Conservation (phyloP, 2,329 filamentous ascomycete species). For the Hirsutella rhossiliensis region DNA sequence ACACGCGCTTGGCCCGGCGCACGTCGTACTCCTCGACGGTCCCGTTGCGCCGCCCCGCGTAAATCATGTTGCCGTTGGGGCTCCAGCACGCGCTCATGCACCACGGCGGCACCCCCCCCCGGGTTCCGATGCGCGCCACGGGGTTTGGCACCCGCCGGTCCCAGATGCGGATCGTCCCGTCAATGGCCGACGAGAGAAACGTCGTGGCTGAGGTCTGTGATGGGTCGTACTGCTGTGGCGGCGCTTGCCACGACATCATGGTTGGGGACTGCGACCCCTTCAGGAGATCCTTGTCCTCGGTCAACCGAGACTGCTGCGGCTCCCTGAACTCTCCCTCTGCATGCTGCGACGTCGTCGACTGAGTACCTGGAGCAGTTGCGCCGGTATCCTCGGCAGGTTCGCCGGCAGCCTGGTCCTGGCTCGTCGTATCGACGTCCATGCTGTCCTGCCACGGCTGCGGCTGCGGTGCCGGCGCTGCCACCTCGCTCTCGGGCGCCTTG, state of each 20-base stretch:
- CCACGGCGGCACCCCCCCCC: slow-evolving; percentile 77
- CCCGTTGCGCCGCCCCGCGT: slow-evolving; percentile 79
- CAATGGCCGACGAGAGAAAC: slow-evolving; percentile 79
- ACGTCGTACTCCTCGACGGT: slow-evolving; percentile 92
- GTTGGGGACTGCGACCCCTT: slow-evolving; percentile 12
- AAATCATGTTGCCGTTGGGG: slow-evolving; percentile 89
- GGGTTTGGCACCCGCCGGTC: slow-evolving; percentile 68
- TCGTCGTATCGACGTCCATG: neutral
- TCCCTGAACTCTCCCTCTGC: neutral
- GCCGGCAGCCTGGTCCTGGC: neutral
- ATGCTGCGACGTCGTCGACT: neutral
- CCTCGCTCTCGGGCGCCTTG: slow-evolving; percentile 9
- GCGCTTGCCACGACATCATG: slow-evolving; percentile 24
- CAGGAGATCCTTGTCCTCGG: slow-evolving; percentile 4
- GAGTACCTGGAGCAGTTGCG: neutral
- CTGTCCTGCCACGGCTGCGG: neutral
- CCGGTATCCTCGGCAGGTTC: neutral
- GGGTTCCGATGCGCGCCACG: slow-evolving; percentile 65
- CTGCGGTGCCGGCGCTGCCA: slow-evolving; percentile 2
- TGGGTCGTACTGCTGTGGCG: slow-evolving; percentile 33
- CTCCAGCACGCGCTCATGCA: slow-evolving; percentile 97
- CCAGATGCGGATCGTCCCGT: slow-evolving; percentile 88
- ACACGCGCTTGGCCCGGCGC: slow-evolving; percentile 57
- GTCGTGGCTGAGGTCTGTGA: slow-evolving; percentile 59
- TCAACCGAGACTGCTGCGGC: neutral